These are phyloP conservation scores for Dalbergia cultrata DNA, from an alignment of 306 rosid species.

Conservation along the genomic window DNA sequence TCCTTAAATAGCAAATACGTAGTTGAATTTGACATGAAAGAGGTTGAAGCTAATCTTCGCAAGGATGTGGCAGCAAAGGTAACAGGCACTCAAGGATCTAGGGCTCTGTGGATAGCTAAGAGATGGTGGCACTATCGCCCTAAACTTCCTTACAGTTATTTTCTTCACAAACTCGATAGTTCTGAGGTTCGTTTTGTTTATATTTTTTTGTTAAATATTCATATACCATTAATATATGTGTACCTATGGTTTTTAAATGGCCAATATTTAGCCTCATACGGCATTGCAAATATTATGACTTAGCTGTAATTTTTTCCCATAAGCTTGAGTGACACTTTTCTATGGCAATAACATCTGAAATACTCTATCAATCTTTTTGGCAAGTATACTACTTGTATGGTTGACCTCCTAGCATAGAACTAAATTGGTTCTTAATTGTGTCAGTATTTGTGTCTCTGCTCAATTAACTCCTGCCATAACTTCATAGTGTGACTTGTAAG, in stretches of 20 bases:
- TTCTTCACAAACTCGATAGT: slow-evolving; percentile 88
- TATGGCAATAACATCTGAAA: too few species aligned
- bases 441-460: too few species aligned
- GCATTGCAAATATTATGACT: background rate
- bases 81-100: slow-evolving; percentile 69
- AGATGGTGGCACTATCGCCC: slow-evolving; percentile 99
- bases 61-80: slow-evolving; percentile 81
- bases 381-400: too few species aligned
- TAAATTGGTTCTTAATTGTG: too few species aligned
- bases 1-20: slow-evolving; percentile 76
- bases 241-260: background rate
- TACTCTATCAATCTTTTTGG: background rate
- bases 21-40: slow-evolving; percentile 96
- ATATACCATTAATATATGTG: slow-evolving; percentile 21
- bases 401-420: too few species aligned
- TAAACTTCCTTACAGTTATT: slow-evolving; percentile 86
- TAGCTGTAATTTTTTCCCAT: background rate
- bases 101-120: slow-evolving; percentile 90
- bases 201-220: slow-evolving; percentile 33
- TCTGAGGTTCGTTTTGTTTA: slow-evolving; percentile 70
- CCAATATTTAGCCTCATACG: background rate
- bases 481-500: too few species aligned
- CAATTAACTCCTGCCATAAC: too few species aligned
- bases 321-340: background rate
- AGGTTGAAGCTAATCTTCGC: slow-evolving; percentile 95